A percentile compares a stretch with the other conserved stretches of the same genome.
Evolutionary conservation across 495 filamentous ascomycete genomes (phyloP).

Genomic region (Aspergillus cavernicola): DNA sequence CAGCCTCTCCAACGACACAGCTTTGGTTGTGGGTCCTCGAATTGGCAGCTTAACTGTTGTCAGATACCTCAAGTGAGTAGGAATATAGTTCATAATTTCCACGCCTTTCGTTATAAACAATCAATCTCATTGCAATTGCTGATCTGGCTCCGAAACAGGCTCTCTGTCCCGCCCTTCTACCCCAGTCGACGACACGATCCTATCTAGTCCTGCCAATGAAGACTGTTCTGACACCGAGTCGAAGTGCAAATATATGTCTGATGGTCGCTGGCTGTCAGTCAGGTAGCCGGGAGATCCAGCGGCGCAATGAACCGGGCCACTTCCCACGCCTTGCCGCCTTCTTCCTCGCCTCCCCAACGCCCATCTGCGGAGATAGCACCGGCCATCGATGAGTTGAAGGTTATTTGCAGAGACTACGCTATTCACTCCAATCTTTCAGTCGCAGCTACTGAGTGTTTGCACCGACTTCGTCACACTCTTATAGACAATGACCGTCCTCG

Average conservation of each 20-base stretch:
- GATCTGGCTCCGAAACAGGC: constrained; percentile 9
- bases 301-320: constrained; percentile 37
- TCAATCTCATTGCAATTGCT: constrained; percentile 17
- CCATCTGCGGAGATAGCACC: constrained; percentile 57
- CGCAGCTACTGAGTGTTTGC: constrained; percentile 37
- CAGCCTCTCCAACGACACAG: background rate
- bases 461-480: constrained; percentile 53
- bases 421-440: constrained; percentile 28
- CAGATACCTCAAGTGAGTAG: background rate
- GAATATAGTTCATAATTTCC: background rate
- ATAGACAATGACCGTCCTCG: constrained; percentile 46
- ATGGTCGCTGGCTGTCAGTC: constrained; percentile 36
- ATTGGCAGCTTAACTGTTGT: background rate
- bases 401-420: constrained; percentile 21
- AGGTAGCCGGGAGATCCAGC: constrained; percentile 38
- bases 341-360: constrained; percentile 55
- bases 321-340: constrained; percentile 58
- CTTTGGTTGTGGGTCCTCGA: background rate
- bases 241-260: constrained; percentile 37
- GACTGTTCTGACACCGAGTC: constrained; percentile 33
- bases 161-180: constrained; percentile 12
- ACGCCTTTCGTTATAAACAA: background rate
- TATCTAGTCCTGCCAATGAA: constrained; percentile 37
- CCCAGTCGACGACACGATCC: constrained; percentile 1
- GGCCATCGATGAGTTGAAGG: constrained; percentile 52